phyloP scores from a whole-genome alignment of 1,284 basidiomycete species.

The Tremellales sp. region DNA sequence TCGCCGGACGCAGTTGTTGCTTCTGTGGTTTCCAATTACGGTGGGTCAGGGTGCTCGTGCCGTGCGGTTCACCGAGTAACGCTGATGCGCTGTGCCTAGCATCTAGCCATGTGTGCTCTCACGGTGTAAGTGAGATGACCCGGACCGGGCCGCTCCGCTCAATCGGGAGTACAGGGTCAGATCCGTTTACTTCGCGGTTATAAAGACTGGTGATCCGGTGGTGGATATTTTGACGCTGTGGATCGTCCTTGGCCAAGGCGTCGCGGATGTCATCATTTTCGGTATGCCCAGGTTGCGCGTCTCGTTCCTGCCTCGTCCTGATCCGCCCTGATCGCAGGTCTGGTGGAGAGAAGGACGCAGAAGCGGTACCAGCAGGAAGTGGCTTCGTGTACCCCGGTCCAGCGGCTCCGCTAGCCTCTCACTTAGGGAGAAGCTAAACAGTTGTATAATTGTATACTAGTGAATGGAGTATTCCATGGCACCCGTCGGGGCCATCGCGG shows the following conservation, averaged over 20 bases:
- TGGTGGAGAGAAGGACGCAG: slow-evolving; percentile 5
- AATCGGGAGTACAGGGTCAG: not conserved
- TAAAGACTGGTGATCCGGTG: not conserved
- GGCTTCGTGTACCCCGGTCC: not conserved
- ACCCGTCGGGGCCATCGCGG: too few relatives aligned
- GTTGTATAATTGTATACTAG: too few relatives aligned
- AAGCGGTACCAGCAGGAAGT: slow-evolving; percentile 3
- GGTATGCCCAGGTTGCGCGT: not conserved
- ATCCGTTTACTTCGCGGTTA: not conserved
- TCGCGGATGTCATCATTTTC: not conserved
- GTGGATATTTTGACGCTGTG: not conserved
- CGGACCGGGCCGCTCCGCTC: not conserved
- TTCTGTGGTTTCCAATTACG: slow-evolving; percentile 15
- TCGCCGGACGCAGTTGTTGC: slow-evolving; percentile 7
- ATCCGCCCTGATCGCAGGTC: not conserved
- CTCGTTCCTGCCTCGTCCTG: not conserved
- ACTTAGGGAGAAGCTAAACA: too few relatives aligned
- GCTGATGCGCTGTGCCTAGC: slow-evolving; percentile 2
- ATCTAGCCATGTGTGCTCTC: slow-evolving; percentile 12
- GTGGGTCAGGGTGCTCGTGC: slow-evolving; percentile 6
- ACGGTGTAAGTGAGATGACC: slow-evolving; percentile 8
- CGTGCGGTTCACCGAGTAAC: not conserved
- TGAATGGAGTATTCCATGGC: too few relatives aligned
- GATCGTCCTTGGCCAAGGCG: not conserved
- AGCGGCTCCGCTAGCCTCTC: too few relatives aligned